phyloP scores from a whole-genome alignment of 176 grass and related monocot species.

The Aegilops bicornis region DNA sequence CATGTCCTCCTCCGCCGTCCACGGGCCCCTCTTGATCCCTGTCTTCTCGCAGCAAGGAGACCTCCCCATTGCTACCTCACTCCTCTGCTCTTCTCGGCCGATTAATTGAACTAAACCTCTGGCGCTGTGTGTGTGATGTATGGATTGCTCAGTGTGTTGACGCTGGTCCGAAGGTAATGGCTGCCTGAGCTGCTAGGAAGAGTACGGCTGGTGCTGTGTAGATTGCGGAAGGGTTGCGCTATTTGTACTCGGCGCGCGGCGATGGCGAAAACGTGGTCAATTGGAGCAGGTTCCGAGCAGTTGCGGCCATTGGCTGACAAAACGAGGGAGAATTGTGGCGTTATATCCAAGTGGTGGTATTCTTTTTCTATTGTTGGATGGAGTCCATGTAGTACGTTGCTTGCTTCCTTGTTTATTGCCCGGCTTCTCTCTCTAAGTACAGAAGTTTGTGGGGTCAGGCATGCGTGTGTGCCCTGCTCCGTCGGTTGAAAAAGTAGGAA shows the following conservation, averaged over 20 bases:
- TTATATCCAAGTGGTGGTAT: not conserved
- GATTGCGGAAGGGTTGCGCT: not conserved
- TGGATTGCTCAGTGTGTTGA: not conserved
- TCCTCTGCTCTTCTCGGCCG: not conserved
- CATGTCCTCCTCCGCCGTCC: conserved; percentile 78
- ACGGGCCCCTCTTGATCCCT: conserved; percentile 73
- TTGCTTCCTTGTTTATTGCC: too few relatives aligned
- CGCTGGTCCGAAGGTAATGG: not conserved
- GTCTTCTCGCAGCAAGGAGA: conserved; percentile 81
- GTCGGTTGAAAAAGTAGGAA: too few relatives aligned
- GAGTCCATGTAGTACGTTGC: too few relatives aligned
- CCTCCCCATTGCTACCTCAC: conserved; percentile 50
- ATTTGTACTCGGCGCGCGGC: conserved; percentile 19
- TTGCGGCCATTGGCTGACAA: not conserved
- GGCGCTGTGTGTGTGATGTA: not conserved
- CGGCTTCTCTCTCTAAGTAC: too few relatives aligned
- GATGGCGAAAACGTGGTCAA: conserved; percentile 32
- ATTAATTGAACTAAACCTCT: not conserved
- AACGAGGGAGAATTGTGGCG: not conserved
- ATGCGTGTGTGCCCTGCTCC: too few relatives aligned
- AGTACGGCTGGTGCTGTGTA: not conserved
- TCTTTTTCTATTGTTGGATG: not conserved
- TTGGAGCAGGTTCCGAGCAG: not conserved
- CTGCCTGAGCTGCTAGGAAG: not conserved
- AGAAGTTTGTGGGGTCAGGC: too few relatives aligned